Conservation (phyloP, 495 filamentous ascomycete genomes). For the Platismatia glauca region DNA sequence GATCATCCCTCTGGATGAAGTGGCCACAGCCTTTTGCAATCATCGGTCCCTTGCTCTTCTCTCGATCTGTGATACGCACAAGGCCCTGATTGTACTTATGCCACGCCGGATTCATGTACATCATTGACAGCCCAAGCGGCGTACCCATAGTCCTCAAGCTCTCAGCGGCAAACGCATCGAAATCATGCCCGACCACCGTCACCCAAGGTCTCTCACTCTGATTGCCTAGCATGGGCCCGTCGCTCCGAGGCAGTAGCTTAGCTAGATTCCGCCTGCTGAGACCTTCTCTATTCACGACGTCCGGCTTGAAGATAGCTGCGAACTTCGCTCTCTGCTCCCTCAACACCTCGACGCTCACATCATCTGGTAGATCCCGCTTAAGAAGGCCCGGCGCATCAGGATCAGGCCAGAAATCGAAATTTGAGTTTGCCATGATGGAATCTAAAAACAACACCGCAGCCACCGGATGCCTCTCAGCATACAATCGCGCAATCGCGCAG, state of each 20-base stretch:
- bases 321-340: slow-evolving; percentile 36
- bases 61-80: slow-evolving; percentile 34
- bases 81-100: slow-evolving; percentile 48
- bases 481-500: slow-evolving; percentile 49
- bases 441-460: slow-evolving; percentile 49
- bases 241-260: slow-evolving; percentile 41
- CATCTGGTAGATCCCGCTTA: slow-evolving; percentile 31
- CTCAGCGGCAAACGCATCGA: slow-evolving; percentile 47
- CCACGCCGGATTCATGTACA: slow-evolving; percentile 49
- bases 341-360: slow-evolving; percentile 39
- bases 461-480: slow-evolving; percentile 40
- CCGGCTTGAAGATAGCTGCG: slow-evolving; percentile 41
- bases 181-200: slow-evolving; percentile 54
- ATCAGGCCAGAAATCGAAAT: slow-evolving; percentile 53
- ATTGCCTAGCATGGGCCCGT: slow-evolving; percentile 40
- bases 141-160: slow-evolving; percentile 34
- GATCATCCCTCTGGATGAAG: slow-evolving; percentile 55
- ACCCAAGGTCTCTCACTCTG: slow-evolving; percentile 35
- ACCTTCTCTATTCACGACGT: slow-evolving; percentile 46
- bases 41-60: slow-evolving; percentile 37
- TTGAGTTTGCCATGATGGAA: slow-evolving; percentile 51
- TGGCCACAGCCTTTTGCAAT: slow-evolving; percentile 49
- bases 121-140: slow-evolving; percentile 37
- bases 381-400: slow-evolving; percentile 46
- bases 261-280: slow-evolving; percentile 44